Percentiles rank a stretch among this genome's conserved stretches.
Evolutionary conservation across 1,284 basidiomycete genomes (phyloP).

Genomic region (Leccinum griseonigrum): DNA sequence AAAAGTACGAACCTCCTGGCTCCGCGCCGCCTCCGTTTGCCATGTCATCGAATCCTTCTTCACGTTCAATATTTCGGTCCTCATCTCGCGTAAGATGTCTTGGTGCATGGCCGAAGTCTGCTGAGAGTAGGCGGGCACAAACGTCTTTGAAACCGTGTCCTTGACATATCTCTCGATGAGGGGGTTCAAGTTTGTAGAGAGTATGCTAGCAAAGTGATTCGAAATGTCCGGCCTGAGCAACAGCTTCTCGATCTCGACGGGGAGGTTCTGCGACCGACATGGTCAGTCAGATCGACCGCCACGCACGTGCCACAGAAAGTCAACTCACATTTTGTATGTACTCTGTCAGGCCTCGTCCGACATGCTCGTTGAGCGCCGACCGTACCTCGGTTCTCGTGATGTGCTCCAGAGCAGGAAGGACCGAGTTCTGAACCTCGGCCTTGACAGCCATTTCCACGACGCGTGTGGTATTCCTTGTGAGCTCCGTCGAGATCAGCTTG

Average conservation of each 20-base stretch:
- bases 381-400: constrained; percentile 79
- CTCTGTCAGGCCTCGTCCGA: constrained; percentile 68
- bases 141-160: constrained; percentile 67
- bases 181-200: constrained; percentile 65
- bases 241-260: constrained; percentile 72
- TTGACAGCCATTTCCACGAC: constrained; percentile 85
- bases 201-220: constrained; percentile 67
- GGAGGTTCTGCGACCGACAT: constrained; percentile 52
- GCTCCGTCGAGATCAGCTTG: constrained; percentile 79
- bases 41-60: constrained; percentile 75
- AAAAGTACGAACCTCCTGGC: constrained; percentile 60
- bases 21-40: constrained; percentile 73
- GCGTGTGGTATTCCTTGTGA: constrained; percentile 80
- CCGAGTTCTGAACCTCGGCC: constrained; percentile 74
- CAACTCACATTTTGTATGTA: constrained; percentile 66
- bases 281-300: constrained; percentile 9
- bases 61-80: constrained; percentile 66
- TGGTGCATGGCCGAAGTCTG: constrained; percentile 72
- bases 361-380: constrained; percentile 69
- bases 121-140: constrained; percentile 71
- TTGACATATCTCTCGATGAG: constrained; percentile 78
- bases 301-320: not conserved
- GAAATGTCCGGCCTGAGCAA: constrained; percentile 74
- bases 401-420: constrained; percentile 73
- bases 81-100: constrained; percentile 70